Evolutionary conservation across 2,329 filamentous ascomycete genomes (phyloP), one percentile per base, ranked within the genome.

Genomic region (Aspergillus tubingensis): DNA sequence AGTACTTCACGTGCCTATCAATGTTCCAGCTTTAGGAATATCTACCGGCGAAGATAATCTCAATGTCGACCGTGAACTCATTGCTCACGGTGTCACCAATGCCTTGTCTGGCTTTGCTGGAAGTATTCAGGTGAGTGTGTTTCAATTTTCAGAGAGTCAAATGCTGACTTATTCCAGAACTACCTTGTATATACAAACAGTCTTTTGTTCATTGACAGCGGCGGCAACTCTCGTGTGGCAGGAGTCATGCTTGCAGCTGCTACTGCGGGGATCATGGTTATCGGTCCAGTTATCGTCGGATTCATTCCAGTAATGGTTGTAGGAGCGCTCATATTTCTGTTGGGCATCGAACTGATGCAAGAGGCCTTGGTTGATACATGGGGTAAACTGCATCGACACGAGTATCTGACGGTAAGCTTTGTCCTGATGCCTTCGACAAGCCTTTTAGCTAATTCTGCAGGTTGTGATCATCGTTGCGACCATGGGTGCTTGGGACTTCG

Each of bases 141-240:
- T 23, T 10, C 8, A 5, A 21, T 3, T 8, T 19, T 2, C 19
- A 10, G 30, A 5, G 7, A 27, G 5, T 15, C 32, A 13, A 21
- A 32, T 52, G 69, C 75, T 74, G 62, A 77, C 62, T 21, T 23
- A 11, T 13, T 2, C n/a, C 85, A 96, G 77, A 99, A 99, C 75
- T 99, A 99, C 72, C 85, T 99, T 1, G 95, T 99, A 0, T 99
- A 98, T 71, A 94, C 94, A 60, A 99, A 99, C 74, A 97, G 92
- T 64, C 86, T 96, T n/a, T 87, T 99, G 59, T 98, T 99, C 76
- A 96, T 98, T 73, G 87, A 91, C 25, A 96, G 92, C 50, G 95
- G 95, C 15, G 95, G 94, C 19, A 87, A 96, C 72, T 93, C 87
- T 69, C 88, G 95, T 52, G 80, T 96, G 48, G 95, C 93, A 8